These are phyloP conservation scores for Fusarium annulatum DNA, from an alignment of 2,329 filamentous ascomycete genomes.

Conservation along the genomic window DNA sequence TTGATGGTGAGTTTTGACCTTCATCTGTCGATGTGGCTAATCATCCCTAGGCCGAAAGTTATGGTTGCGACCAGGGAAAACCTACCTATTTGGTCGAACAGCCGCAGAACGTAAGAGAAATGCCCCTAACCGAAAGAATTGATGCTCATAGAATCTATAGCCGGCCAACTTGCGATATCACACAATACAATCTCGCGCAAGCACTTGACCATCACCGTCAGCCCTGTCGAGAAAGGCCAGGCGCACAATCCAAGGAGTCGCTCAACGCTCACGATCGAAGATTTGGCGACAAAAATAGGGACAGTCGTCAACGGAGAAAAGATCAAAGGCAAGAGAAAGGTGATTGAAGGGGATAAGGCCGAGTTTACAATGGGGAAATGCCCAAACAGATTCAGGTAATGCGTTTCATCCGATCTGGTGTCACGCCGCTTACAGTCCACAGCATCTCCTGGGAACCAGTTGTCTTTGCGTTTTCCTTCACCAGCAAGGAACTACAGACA, in stretches of 20 bases:
- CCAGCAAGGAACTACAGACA: slow-evolving; percentile 74
- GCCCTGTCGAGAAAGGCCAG: slow-evolving; percentile 71
- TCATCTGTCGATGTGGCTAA: slow-evolving; percentile 3
- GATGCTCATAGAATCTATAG: slow-evolving; percentile 52
- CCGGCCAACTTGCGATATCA: slow-evolving; percentile 75
- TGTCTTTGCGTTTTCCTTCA: slow-evolving; percentile 84
- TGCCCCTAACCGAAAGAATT: no score
- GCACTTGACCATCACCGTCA: slow-evolving; percentile 83
- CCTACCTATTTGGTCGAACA: slow-evolving; percentile 87
- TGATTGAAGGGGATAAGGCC: slow-evolving; percentile 63
- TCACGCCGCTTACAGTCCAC: slow-evolving; percentile 18
- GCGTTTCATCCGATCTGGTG: slow-evolving; percentile 1
- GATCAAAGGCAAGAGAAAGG: slow-evolving; percentile 70
- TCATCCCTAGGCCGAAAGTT: slow-evolving; percentile 60
- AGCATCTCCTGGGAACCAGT: slow-evolving; percentile 84
- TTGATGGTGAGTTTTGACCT: slow-evolving; percentile 53
- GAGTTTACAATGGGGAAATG: slow-evolving; percentile 79
- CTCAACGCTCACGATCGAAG: slow-evolving; percentile 78
- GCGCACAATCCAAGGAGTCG: slow-evolving; percentile 72
- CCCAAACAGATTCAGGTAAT: slow-evolving; percentile 69
- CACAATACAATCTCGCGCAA: slow-evolving; percentile 89
- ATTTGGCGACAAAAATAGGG: slow-evolving; percentile 86
- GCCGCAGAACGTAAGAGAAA: slow-evolving; percentile 67
- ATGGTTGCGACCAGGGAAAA: slow-evolving; percentile 88
- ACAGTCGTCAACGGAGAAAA: slow-evolving; percentile 80